Conservation (phyloP, 306 rosid genomes). For the Phaseolus lunatus region DNA sequence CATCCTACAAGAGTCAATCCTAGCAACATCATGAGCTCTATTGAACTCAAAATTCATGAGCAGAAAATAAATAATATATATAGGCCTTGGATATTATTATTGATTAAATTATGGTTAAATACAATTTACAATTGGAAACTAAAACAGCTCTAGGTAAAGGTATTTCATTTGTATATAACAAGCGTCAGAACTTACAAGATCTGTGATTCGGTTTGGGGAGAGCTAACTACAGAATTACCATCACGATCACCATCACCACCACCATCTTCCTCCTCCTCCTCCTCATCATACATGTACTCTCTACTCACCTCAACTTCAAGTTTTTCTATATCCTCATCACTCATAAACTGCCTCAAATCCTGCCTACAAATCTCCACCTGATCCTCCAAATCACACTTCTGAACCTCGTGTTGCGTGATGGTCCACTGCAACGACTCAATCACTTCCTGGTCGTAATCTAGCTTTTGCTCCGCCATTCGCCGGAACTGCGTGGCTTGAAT, state of each 20-base stretch:
- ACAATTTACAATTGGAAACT: conserved; percentile 44
- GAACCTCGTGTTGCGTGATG: conserved; percentile 49
- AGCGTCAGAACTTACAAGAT: conserved; percentile 48
- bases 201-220: conserved; percentile 39
- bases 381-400: conserved; percentile 51
- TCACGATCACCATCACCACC: neutral
- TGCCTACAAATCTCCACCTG: conserved; percentile 47
- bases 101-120: conserved; percentile 22
- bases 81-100: conserved; percentile 33
- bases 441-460: conserved; percentile 54
- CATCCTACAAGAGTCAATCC: conserved; percentile 18
- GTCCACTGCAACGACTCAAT: conserved; percentile 60
- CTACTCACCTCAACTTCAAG: conserved; percentile 30
- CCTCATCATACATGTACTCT: neutral
- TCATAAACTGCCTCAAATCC: conserved; percentile 42
- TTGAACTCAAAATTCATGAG: conserved; percentile 20
- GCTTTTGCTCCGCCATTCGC: conserved; percentile 66
- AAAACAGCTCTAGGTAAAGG: conserved; percentile 22
- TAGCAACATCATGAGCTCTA: neutral
- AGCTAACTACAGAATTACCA: conserved; percentile 34
- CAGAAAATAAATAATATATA: neutral
- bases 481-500: conserved; percentile 69
- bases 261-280: neutral
- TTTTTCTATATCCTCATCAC: conserved; percentile 44
- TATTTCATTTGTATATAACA: conserved; percentile 36